Evolutionary conservation across 2,329 filamentous ascomycete genomes (phyloP).

Genomic region (Bisporella sp.): DNA sequence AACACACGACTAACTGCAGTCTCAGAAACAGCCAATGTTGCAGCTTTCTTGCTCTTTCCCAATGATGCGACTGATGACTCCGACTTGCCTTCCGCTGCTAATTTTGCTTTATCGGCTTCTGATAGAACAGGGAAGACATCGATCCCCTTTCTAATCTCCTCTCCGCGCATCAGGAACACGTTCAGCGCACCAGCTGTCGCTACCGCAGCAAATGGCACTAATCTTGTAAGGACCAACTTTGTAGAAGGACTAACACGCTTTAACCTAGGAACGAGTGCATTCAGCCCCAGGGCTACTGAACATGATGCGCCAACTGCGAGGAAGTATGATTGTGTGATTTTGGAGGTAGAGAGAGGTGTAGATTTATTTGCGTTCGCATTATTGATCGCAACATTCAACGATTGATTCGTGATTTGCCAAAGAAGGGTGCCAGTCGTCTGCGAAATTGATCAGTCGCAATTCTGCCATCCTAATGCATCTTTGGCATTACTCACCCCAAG

Average conservation of each 20-base stretch:
- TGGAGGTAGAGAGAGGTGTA: constrained; percentile 72
- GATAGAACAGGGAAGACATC: constrained; percentile 82
- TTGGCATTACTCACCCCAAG: constrained; percentile 49
- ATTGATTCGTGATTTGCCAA: constrained; percentile 97
- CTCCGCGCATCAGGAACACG: constrained; percentile 94
- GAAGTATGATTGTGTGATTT: constrained; percentile 83
- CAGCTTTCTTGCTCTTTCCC: constrained; percentile 83
- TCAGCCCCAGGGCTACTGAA: constrained; percentile 86
- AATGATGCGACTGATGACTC: constrained; percentile 63
- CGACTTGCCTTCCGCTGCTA: constrained; percentile 49
- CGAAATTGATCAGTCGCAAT: neutral
- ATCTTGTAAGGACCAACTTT: constrained; percentile 68
- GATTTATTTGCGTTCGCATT: constrained; percentile 98
- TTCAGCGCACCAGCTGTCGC: constrained; percentile 87
- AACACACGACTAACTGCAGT: constrained; percentile 87
- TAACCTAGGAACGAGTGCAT: constrained; percentile 79
- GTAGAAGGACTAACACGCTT: constrained; percentile 69
- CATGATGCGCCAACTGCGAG: constrained; percentile 90
- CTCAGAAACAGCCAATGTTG: constrained; percentile 83
- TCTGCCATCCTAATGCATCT: constrained; percentile 3
- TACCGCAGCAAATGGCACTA: constrained; percentile 94
- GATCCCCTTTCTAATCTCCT: constrained; percentile 90
- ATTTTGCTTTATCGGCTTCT: constrained; percentile 56
- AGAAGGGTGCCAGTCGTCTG: constrained; percentile 76
- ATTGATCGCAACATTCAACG: constrained; percentile 97